Base-by-base conservation (phyloP, 345 rosid species). In the Eutrema yunnanense region DNA sequence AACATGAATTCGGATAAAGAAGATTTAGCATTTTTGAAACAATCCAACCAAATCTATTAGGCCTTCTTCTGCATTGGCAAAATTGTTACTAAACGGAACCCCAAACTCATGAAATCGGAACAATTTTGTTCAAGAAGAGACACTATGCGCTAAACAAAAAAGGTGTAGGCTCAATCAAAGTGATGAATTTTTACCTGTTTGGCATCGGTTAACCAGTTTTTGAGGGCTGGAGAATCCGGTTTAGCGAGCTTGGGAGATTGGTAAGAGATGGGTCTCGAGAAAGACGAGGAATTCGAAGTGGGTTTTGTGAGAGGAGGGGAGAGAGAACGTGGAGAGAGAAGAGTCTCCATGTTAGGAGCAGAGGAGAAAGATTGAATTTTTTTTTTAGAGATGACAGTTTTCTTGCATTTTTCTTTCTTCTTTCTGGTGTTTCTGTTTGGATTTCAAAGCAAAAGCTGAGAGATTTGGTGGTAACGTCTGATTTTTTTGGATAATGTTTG, bases 231-330 rank as follows among this genome's bases (percentile, higher is more conserved):
- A 33, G 62, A 26, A 27, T 67, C 73, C 53, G 61, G 72, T 43
- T 66, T 67, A 66, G 37, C 1, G 72, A 9, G 19, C 4, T 65
- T 57, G 5, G 61, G 4, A 32, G 61, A 41, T 66, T 12, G 54
- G 66, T 34, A 65, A 38, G 66, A 26, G 78, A 73, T 40, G 53
- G 72, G 72, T 65, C 62, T 74, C 73, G 42, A 67, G 56, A 67
- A 41, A 67, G 42, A 30, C 3, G 42, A 53, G 16, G 62, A 30
- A 10, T 10, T 67, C 0, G 72, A 54, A 54, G 33, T 41, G 72
- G 72, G 72, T 54, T 54, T 54, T 0, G 19, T 14, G 52, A 42
- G 53, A 67, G 40, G 62, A 54, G 72, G 50, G 8, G 10, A 67
- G 32, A 67, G 41, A 32, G 72, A 54, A 29, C 38, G 72, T 54